phyloP scores from a whole-genome alignment of 371 early-diverging fungal genomes.

The Umbelopsis sp. region DNA sequence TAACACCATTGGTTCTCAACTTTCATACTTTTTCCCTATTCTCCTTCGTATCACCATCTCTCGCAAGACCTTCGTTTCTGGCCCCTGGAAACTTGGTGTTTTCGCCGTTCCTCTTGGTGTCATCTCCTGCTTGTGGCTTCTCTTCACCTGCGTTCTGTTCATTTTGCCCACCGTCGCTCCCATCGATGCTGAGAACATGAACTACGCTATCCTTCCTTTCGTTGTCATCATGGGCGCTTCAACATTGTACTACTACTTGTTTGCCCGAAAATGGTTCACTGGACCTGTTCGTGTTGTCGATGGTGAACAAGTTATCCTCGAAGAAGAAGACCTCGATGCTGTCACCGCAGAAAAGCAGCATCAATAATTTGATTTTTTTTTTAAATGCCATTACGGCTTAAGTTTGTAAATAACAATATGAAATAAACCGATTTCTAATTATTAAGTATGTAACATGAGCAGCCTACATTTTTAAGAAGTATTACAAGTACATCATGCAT shows the following conservation, averaged over 20 bases:
- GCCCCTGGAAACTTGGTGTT: slow-evolving; percentile 47
- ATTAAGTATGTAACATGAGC: not conserved
- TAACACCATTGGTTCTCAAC: slow-evolving; percentile 52
- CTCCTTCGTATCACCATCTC: slow-evolving; percentile 48
- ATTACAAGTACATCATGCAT: no score
- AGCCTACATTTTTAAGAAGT: not conserved
- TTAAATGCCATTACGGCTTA: not conserved
- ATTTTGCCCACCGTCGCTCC: slow-evolving; percentile 47
- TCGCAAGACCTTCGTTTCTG: slow-evolving; percentile 33
- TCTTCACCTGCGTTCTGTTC: slow-evolving; percentile 50
- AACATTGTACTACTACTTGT: slow-evolving; percentile 45
- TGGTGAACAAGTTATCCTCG: slow-evolving; percentile 47
- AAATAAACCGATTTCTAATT: not conserved
- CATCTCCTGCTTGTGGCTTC: slow-evolving; percentile 43
- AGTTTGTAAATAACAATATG: slow-evolving; percentile 14
- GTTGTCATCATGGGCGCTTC: slow-evolving; percentile 52
- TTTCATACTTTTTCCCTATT: slow-evolving; percentile 56
- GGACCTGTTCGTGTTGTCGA: slow-evolving; percentile 50
- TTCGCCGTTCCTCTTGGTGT: slow-evolving; percentile 42
- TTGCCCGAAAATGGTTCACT: slow-evolving; percentile 55
- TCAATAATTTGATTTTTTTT: not conserved
- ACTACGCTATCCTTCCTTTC: slow-evolving; percentile 57
- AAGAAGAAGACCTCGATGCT: slow-evolving; percentile 34
- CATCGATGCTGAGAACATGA: slow-evolving; percentile 46
- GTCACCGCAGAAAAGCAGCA: slow-evolving; percentile 2